Percentiles rank a stretch among this genome's conserved stretches.
Conservation (phyloP, 2,329 filamentous ascomycete genomes). For the Clarireedia hainanense region DNA sequence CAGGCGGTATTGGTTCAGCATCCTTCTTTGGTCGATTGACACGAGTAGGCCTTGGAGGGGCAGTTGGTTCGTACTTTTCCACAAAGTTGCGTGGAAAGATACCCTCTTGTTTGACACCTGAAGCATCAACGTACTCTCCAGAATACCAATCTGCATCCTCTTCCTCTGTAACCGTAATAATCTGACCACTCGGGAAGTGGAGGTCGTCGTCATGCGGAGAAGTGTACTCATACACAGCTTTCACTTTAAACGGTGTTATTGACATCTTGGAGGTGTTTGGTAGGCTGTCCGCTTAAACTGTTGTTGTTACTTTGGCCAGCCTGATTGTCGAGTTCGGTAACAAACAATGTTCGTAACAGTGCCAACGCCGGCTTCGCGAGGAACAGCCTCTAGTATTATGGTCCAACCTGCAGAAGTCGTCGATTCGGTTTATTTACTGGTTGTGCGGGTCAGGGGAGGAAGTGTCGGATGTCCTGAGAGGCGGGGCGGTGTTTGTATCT, state of each 20-base stretch:
- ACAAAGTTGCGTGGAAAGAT: conserved; percentile 97
- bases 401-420: neutral
- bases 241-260: conserved; percentile 77
- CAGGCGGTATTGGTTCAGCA: conserved; percentile 28
- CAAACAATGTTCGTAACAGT: conserved; percentile 1
- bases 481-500: conserved; percentile 25
- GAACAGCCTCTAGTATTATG: neutral
- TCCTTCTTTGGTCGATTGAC: conserved; percentile 57
- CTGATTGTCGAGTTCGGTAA: conserved; percentile 5
- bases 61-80: conserved; percentile 86
- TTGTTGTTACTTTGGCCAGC: conserved; percentile 5
- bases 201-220: conserved; percentile 94
- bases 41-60: conserved; percentile 77
- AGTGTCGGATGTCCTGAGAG: conserved; percentile 10
- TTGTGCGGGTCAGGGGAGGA: conserved; percentile 11
- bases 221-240: conserved; percentile 88
- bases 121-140: conserved; percentile 75
- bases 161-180: conserved; percentile 88
- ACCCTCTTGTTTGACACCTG: conserved; percentile 69
- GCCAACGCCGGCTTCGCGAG: neutral
- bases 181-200: conserved; percentile 73
- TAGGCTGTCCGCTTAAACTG: conserved; percentile 1
- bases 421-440: neutral
- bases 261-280: conserved; percentile 46
- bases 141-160: conserved; percentile 93